Evolutionary conservation across 768 basidiomycete species (phyloP).

Genomic region (Lactifluus volemus): DNA sequence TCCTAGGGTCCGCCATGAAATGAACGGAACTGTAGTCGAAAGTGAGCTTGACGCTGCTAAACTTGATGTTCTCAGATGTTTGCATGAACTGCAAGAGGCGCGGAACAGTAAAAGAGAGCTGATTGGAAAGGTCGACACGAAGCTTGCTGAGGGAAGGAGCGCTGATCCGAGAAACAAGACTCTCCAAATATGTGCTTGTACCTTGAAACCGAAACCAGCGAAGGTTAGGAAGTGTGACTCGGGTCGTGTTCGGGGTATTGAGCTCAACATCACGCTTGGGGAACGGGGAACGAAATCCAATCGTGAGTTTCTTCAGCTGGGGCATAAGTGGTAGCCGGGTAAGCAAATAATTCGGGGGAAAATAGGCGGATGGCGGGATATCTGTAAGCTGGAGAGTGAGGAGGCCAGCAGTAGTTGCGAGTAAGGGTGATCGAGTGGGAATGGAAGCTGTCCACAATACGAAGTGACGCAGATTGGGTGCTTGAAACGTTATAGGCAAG

Average conservation of each 20-base stretch:
- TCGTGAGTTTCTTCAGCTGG: too few relatives aligned
- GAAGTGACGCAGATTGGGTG: too few relatives aligned
- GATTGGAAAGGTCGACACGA: background rate
- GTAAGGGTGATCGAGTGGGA: too few relatives aligned
- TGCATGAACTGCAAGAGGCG: background rate
- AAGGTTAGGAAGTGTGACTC: background rate
- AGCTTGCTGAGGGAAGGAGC: background rate
- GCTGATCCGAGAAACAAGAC: background rate
- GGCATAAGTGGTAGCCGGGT: too few relatives aligned
- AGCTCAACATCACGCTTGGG: background rate
- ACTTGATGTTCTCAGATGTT: background rate
- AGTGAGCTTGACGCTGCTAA: background rate
- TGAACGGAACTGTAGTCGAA: background rate
- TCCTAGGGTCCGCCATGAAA: background rate
- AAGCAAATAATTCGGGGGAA: too few relatives aligned
- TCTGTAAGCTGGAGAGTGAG: too few relatives aligned
- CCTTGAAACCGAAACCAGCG: background rate
- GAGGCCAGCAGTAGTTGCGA: too few relatives aligned
- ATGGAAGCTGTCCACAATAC: too few relatives aligned
- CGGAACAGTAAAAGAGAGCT: background rate
- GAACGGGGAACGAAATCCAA: too few relatives aligned
- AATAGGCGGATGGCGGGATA: too few relatives aligned
- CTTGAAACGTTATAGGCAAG: too few relatives aligned
- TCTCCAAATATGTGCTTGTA: background rate
- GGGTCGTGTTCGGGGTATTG: background rate